Evolutionary conservation across 2,329 filamentous ascomycete genomes (phyloP).

Genomic region (Microdochium nivale): DNA sequence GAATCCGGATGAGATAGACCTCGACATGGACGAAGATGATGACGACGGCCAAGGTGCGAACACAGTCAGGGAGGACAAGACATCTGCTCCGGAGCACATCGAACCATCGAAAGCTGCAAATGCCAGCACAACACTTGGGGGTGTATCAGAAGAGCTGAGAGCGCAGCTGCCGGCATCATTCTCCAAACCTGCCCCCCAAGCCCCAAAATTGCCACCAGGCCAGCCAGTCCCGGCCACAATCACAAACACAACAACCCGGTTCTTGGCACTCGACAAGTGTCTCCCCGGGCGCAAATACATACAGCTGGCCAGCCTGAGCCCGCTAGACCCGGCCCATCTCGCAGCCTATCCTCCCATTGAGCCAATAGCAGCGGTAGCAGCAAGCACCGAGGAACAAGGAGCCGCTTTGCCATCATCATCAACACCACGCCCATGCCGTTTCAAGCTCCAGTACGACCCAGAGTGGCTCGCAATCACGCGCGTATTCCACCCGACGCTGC

Average conservation of each 20-base stretch:
- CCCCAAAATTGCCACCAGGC: slow-evolving; percentile 34
- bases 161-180: slow-evolving; percentile 73
- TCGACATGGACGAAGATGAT: slow-evolving; percentile 52
- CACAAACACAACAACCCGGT: slow-evolving; percentile 69
- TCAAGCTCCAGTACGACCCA: slow-evolving; percentile 69
- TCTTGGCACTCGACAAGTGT: slow-evolving; percentile 89
- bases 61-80: slow-evolving; percentile 12
- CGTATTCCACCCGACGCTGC: slow-evolving; percentile 60
- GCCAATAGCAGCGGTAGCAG: neutral
- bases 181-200: slow-evolving; percentile 29
- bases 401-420: slow-evolving; percentile 8
- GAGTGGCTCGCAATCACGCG: slow-evolving; percentile 95
- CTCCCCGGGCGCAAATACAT: slow-evolving; percentile 72
- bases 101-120: slow-evolving; percentile 7
- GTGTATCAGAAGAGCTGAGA: slow-evolving; percentile 56
- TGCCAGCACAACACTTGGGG: slow-evolving; percentile 10
- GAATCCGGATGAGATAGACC: slow-evolving; percentile 64
- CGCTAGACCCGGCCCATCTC: slow-evolving; percentile 27
- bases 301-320: slow-evolving; percentile 60
- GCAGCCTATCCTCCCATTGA: slow-evolving; percentile 8
- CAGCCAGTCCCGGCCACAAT: slow-evolving; percentile 64
- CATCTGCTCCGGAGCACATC: slow-evolving; percentile 2
- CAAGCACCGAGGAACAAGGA: slow-evolving; percentile 1
- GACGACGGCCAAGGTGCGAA: slow-evolving; percentile 16
- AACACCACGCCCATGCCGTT: slow-evolving; percentile 29